These are phyloP conservation scores for Penicillium waksmanii DNA, from an alignment of 495 filamentous ascomycete species.

Conservation along the genomic window DNA sequence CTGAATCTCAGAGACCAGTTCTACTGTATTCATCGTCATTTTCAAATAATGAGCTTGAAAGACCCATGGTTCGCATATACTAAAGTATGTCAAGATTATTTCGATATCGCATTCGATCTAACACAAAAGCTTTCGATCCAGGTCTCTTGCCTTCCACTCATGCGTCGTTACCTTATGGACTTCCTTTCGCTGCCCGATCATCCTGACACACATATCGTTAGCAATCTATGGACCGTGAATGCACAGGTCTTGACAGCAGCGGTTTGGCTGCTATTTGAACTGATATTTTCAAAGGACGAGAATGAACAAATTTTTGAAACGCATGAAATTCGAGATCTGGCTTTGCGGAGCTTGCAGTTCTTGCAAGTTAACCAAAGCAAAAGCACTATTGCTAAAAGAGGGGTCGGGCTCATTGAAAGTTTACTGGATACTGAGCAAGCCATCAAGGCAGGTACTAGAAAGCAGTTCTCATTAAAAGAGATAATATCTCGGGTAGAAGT, in stretches of 20 bases:
- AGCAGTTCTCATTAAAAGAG: conserved; percentile 11
- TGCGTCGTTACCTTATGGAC: conserved; percentile 6
- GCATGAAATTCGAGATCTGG: conserved; percentile 6
- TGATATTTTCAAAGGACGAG: conserved; percentile 15
- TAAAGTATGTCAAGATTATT: conserved; percentile 3
- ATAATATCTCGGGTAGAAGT: conserved; percentile 14
- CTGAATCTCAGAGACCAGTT: conserved; percentile 4
- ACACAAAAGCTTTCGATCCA: not conserved
- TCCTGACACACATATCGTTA: conserved; percentile 4
- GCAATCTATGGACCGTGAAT: conserved; percentile 20
- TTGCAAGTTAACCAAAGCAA: conserved; percentile 4
- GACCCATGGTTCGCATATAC: conserved; percentile 22
- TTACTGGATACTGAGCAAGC: conserved; percentile 10
- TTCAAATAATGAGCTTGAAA: conserved; percentile 18
- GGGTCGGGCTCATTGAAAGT: conserved; percentile 9
- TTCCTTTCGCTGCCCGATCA: conserved; percentile 16
- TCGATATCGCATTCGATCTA: too few species aligned
- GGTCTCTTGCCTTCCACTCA: conserved; percentile 21
- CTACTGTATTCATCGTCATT: conserved; percentile 18
- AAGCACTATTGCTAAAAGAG: conserved; percentile 16
- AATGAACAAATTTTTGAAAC: conserved; percentile 6
- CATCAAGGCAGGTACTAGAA: not conserved
- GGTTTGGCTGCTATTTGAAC: conserved; percentile 17
- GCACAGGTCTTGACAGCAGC: conserved; percentile 19
- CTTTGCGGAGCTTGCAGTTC: conserved; percentile 1